phyloP scores from a whole-genome alignment of 1,284 basidiomycete species.

The Clitocybe nebularis region DNA sequence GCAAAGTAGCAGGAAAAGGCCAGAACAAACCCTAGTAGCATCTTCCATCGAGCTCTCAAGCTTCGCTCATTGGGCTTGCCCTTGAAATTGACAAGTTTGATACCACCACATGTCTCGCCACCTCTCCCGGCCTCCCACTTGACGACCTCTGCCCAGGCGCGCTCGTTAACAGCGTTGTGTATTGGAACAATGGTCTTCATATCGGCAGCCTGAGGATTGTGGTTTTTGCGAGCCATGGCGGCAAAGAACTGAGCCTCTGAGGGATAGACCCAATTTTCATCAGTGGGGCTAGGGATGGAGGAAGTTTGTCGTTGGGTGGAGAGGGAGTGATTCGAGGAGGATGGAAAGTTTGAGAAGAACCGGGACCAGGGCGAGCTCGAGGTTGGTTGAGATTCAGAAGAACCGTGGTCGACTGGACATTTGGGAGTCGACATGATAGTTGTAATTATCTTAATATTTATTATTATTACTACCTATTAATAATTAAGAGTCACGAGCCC shows the following conservation, averaged over 20 bases:
- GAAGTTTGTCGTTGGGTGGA: conserved; percentile 78
- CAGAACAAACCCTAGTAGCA: conserved; percentile 76
- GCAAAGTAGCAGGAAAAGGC: neutral
- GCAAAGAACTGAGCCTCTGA: conserved; percentile 96
- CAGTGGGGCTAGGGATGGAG: conserved; percentile 76
- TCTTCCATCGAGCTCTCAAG: conserved; percentile 81
- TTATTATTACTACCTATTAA: neutral
- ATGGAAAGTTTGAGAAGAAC: conserved; percentile 36
- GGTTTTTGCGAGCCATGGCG: conserved; percentile 93
- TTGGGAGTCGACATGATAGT: conserved; percentile 18
- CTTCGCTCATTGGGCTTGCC: conserved; percentile 73
- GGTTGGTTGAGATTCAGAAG: conserved; percentile 18
- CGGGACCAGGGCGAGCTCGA: conserved; percentile 48
- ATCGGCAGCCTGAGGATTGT: conserved; percentile 77
- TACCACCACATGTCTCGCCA: conserved; percentile 78
- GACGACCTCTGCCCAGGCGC: conserved; percentile 88
- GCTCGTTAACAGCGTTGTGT: conserved; percentile 98
- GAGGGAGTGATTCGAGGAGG: conserved; percentile 30
- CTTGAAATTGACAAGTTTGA: conserved; percentile 84
- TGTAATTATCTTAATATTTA: neutral
- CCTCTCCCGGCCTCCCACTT: conserved; percentile 86
- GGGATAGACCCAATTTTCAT: conserved; percentile 94
- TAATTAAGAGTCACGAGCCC: neutral
- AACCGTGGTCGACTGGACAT: conserved; percentile 62
- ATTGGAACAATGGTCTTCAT: conserved; percentile 98